phyloP scores from a whole-genome alignment of 768 basidiomycete species.

The Lactifluus hygrophoroides region DNA sequence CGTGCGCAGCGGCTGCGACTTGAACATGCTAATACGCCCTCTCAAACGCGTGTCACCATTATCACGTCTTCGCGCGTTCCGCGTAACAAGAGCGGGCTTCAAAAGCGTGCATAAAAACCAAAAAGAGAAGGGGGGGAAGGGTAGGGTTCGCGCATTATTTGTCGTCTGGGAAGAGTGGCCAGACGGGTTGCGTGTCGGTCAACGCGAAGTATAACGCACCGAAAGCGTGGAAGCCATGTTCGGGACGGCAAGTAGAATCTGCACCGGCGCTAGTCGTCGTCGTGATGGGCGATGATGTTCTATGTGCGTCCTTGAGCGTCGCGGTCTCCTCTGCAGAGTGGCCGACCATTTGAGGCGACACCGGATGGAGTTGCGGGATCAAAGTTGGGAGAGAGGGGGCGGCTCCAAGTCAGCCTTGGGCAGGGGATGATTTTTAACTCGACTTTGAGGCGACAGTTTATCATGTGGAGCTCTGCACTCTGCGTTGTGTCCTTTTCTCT shows the following conservation, averaged over 20 bases:
- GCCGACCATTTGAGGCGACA: background rate
- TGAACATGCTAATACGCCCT: conserved; percentile 95
- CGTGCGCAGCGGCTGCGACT: conserved; percentile 58
- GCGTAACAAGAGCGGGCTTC: conserved; percentile 94
- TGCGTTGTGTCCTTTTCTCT: too few relatives aligned
- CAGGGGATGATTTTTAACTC: too few relatives aligned
- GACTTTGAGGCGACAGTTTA: too few relatives aligned
- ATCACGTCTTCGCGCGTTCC: conserved; percentile 64
- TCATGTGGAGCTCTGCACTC: too few relatives aligned
- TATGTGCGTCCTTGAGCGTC: background rate
- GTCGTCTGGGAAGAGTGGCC: conserved; percentile 58
- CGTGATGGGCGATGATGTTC: background rate
- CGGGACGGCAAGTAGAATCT: conserved; percentile 44
- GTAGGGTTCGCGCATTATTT: conserved; percentile 53
- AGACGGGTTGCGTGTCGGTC: conserved; percentile 44
- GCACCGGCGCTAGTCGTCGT: background rate
- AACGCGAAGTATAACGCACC: conserved; percentile 76
- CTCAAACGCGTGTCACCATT: conserved; percentile 51
- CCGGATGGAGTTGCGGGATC: background rate
- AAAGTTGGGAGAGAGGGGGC: background rate
- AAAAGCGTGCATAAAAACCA: too few relatives aligned
- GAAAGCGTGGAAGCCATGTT: conserved; percentile 78
- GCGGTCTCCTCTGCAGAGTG: background rate
- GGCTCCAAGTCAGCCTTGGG: too few relatives aligned
- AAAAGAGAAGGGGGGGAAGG: background rate